A percentile compares a stretch with the other conserved stretches of the same genome.
These are phyloP conservation scores for Pseudogymnoascus sp. DNA, from an alignment of 2,329 filamentous ascomycete species.

Conservation along the genomic window DNA sequence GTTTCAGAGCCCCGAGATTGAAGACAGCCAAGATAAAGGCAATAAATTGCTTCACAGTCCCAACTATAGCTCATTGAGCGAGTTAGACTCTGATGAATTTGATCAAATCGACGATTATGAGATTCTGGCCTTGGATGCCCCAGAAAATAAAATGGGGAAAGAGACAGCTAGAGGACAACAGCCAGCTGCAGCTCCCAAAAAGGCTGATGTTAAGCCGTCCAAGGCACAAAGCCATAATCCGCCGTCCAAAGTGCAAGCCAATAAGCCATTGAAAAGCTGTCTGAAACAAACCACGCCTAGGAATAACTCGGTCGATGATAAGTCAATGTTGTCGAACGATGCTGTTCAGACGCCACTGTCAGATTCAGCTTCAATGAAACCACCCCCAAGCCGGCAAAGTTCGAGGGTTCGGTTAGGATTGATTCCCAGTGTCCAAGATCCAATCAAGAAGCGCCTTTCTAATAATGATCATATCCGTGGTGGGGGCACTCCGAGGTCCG, in stretches of 20 bases:
- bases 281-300: background rate
- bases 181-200: background rate
- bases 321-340: background rate
- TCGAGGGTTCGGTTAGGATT: background rate
- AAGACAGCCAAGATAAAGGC: background rate
- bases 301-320: background rate
- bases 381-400: conserved; percentile 13
- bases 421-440: background rate
- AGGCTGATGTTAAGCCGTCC: background rate
- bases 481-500: background rate
- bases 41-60: background rate
- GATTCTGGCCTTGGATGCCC: background rate
- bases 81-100: background rate
- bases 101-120: background rate
- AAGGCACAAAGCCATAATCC: background rate
- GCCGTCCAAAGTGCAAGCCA: background rate
- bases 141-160: background rate
- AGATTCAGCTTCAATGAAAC: conserved; percentile 14
- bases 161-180: background rate
- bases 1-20: background rate
- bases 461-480: too few species aligned
- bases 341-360: background rate
- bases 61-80: background rate
- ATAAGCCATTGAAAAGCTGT: background rate
- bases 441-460: background rate